These are phyloP conservation scores for Cordyceps tenuipes DNA, from an alignment of 2,329 filamentous ascomycete genomes.

Conservation along the genomic window DNA sequence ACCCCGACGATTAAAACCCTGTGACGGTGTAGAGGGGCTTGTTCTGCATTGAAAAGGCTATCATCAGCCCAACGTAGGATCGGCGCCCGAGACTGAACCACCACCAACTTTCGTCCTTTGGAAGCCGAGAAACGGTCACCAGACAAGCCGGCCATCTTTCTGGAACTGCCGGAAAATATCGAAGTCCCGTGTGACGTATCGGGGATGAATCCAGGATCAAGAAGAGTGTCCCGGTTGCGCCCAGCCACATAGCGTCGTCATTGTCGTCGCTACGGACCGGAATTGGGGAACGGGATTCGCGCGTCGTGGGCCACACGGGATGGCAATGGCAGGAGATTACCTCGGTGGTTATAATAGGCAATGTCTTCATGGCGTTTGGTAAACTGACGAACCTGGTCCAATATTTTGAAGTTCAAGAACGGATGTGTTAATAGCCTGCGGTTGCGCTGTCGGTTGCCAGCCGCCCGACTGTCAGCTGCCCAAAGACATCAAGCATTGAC, in stretches of 20 bases:
- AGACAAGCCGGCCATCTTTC: too few relatives aligned
- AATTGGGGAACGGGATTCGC: constrained; percentile 6
- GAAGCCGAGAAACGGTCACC: neutral
- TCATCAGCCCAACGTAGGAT: neutral
- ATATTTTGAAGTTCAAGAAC: too few relatives aligned
- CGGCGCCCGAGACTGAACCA: neutral
- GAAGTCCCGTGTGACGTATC: neutral
- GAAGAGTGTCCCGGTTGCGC: neutral
- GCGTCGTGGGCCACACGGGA: neutral
- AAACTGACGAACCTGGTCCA: too few relatives aligned
- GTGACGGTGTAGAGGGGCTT: neutral
- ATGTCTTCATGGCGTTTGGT: too few relatives aligned
- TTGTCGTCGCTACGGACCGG: neutral
- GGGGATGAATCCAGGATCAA: neutral
- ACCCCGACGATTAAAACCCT: neutral
- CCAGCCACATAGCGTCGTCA: constrained; percentile 10
- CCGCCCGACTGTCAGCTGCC: neutral
- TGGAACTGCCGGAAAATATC: neutral
- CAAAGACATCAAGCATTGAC: neutral
- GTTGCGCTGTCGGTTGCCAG: neutral
- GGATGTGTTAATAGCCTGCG: neutral
- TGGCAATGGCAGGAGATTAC: too few relatives aligned
- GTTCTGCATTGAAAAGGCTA: neutral
- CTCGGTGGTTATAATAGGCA: neutral
- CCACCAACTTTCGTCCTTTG: neutral